Conservation (phyloP, 164 flowering plant genomes). For the Litsea cubeba region DNA sequence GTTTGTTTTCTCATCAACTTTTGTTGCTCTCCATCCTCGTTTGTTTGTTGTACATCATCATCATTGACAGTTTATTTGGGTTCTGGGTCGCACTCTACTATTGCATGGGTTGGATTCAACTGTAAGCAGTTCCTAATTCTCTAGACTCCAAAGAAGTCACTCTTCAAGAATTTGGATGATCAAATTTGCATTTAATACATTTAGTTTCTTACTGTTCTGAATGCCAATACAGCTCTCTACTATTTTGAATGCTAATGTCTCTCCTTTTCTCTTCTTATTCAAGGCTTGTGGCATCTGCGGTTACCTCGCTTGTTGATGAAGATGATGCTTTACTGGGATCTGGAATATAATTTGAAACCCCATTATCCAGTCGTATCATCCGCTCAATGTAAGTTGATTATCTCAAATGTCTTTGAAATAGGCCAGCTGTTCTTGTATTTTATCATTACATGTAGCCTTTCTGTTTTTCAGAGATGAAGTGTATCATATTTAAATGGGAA, state of each 20-base stretch:
- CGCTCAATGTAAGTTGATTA: background rate
- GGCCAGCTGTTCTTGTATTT: no score
- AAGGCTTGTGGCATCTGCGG: constrained; percentile 18
- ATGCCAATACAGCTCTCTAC: no score
- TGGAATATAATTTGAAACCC: constrained; percentile 12
- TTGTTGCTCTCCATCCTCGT: background rate
- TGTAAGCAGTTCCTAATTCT: background rate
- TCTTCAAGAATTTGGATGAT: background rate
- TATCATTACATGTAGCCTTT: no score
- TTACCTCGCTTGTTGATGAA: constrained; percentile 11
- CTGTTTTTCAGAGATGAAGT: no score
- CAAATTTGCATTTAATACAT: no score
- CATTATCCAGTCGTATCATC: background rate
- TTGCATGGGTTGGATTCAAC: background rate
- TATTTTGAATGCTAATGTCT: background rate
- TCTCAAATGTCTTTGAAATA: background rate
- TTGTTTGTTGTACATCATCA: background rate
- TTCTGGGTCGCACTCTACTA: background rate
- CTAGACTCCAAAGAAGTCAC: background rate
- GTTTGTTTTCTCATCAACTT: constrained; percentile 28
- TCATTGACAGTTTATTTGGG: no score
- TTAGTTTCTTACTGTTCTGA: background rate
- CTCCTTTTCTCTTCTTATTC: background rate
- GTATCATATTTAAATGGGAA: no score
- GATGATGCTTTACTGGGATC: constrained; percentile 8